Evolutionary conservation across 495 filamentous ascomycete genomes (phyloP).

Genomic region (Chaetomium fimeti): DNA sequence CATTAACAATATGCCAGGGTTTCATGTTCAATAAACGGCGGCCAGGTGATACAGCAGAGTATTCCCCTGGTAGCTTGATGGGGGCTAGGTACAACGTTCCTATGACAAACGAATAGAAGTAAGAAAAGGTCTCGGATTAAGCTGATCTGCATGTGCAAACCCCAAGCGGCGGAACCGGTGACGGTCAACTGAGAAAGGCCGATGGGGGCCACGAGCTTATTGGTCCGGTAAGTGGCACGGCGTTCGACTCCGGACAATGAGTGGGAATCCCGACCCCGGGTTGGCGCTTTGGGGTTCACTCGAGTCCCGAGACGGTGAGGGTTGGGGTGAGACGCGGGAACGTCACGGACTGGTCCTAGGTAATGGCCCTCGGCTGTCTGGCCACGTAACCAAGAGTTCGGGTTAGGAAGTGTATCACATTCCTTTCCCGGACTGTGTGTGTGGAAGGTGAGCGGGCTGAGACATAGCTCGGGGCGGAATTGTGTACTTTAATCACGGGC

Average conservation of each 20-base stretch:
- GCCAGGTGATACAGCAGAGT: neutral
- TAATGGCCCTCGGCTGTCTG: neutral
- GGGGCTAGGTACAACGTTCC: no score
- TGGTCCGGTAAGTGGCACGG: neutral
- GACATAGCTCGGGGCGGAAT: neutral
- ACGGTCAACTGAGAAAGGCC: neutral
- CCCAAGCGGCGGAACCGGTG: neutral
- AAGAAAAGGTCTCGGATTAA: neutral
- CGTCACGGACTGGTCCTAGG: neutral
- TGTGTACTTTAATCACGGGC: neutral
- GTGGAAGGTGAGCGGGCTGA: neutral
- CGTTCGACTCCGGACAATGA: neutral
- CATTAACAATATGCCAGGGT: neutral
- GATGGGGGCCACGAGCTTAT: neutral
- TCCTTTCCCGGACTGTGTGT: neutral
- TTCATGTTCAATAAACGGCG: neutral
- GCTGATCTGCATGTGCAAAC: neutral
- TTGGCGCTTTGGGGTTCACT: neutral
- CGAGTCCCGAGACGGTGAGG: slow-evolving; percentile 3
- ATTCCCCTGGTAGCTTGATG: neutral
- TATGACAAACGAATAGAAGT: no score
- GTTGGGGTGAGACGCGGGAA: slow-evolving; percentile 1
- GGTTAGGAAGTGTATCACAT: neutral
- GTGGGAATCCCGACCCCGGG: slow-evolving; percentile 1
- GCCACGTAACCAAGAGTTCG: slow-evolving; percentile 8